phyloP scores from a whole-genome alignment of 2,329 filamentous ascomycete genomes.

The Aureobasidium sp. region DNA sequence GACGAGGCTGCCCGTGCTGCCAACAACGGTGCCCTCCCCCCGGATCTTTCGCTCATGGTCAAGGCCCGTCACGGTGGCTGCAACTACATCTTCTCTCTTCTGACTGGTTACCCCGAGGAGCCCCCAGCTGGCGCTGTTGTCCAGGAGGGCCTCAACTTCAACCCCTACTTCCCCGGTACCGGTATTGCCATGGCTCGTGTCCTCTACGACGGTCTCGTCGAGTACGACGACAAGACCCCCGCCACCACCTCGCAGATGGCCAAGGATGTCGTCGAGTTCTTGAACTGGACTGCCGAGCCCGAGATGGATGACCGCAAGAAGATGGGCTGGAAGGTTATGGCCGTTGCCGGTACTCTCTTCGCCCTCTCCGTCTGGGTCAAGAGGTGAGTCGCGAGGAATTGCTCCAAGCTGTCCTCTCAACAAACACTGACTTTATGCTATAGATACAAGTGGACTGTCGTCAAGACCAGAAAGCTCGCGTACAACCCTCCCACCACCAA shows the following conservation, averaged over 20 bases:
- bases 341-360: constrained; percentile 69
- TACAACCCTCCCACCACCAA: constrained; percentile 62
- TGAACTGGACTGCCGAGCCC: constrained; percentile 98
- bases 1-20: constrained; percentile 95
- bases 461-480: constrained; percentile 91
- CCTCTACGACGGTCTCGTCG: constrained; percentile 91
- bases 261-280: constrained; percentile 97
- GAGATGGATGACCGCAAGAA: constrained; percentile 99
- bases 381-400: constrained; percentile 46
- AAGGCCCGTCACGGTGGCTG: constrained; percentile 97
- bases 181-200: constrained; percentile 99
- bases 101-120: constrained; percentile 97
- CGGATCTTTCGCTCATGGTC: constrained; percentile 94
- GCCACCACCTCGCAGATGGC: constrained; percentile 98
- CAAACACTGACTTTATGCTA: constrained; percentile 25
- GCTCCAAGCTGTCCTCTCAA: not conserved
- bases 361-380: constrained; percentile 94
- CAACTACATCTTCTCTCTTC: constrained; percentile 95
- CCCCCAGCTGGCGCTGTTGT: constrained; percentile 82
- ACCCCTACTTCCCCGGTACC: constrained; percentile 99
- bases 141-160: constrained; percentile 93
- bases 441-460: constrained; percentile 89
- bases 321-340: constrained; percentile 96
- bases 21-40: constrained; percentile 96
- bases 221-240: constrained; percentile 94